Evolutionary conservation across 495 filamentous ascomycete species (phyloP), one percentile per base, ranked within the genome.

Genomic region (Astrocystis sublimbata): DNA sequence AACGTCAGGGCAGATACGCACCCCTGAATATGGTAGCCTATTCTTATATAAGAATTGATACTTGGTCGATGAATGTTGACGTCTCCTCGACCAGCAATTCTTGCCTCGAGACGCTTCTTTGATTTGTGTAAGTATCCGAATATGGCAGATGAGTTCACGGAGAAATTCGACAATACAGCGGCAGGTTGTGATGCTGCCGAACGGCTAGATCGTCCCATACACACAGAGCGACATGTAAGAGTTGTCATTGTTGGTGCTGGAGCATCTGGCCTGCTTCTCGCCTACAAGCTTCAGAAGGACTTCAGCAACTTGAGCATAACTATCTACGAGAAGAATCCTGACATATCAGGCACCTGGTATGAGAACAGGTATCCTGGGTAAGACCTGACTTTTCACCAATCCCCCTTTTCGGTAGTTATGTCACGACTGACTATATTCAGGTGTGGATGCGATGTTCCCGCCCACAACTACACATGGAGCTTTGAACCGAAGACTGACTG

Each of bases 241-340:
- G 65, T 70, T 28, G 47, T 71, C 26, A 60, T 62, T 13, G 67
- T 74, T 24, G 72, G 73, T 13, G 73, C 73, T 12, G 72, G 73
- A n/a, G 64, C 66, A 35, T 71, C 65, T 19, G 70, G 71, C 1
- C 65, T 76, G 19, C 58, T 67, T 21, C 28, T 66, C 15, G 49
- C 59, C 5, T 62, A 69, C 53, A 68, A 71, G 38, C 52, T 73
- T 43, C 66, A 67, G 42, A 62, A 67, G 21, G 45, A 65, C 31
- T 62, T 70, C 47, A 63, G 46, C 19, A 71, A 69, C 23, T 63
- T 65, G 23, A 78, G 83, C 30, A 55, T 69, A 28, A 62, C 35
- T 8, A 77, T 86, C 9, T 89, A 85, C 60, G 86, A 89, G 64
- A 88, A 88, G 73, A 88, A 88, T 47, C 68, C 67, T 1, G 81